Evolutionary conservation across 768 basidiomycete genomes (phyloP), one percentile per base, ranked within the genome.

Genomic region (Tubosaeta brunneosetosa): DNA sequence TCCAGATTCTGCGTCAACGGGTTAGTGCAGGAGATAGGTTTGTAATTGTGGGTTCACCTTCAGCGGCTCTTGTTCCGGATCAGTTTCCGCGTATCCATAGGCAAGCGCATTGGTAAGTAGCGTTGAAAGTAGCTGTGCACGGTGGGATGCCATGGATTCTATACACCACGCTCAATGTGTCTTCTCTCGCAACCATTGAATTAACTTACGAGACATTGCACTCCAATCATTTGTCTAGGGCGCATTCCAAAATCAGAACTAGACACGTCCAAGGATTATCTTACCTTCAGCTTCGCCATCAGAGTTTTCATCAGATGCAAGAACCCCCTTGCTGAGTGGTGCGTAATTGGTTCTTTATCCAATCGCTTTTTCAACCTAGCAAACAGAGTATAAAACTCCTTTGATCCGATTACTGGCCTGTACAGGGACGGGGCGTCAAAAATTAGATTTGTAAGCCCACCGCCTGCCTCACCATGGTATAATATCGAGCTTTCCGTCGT

Each of bases 221-320:
- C 80, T 79, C 83, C 83, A 85, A 53, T 85, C 83, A 36, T 83
- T 83, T 1, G 78, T 75, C 83, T 83, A 50, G 7, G 38, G 43
- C 3, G 36, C 2, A 2, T 42, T 27, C 13, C 7, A 4, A 6
- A 44, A 17, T 48, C 11, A 58, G 41, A 8, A 27, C 0, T 6
- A 10, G 11, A 6, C 6, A 25, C 40, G 7, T 2, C 14, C 16
- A 4, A 3, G 5, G 16, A 27, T n/a, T 25, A 25, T 7, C 49
- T 52, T 46, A 80, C 83, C 74, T 84, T 84, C 38, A 85, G 59
- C 53, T 85, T 85, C 14, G 82, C 83, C 83, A 85, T 85, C 41
- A 85, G 55, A 0, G 80, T 80, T 63, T 85, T 85, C 61, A 85
- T 67, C 2, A 75, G 71, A 34, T 77, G 75, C 6, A 84, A 65